These are phyloP conservation scores for Boletellus deceptivus DNA, from an alignment of 1,284 basidiomycete genomes.

Conservation along the genomic window DNA sequence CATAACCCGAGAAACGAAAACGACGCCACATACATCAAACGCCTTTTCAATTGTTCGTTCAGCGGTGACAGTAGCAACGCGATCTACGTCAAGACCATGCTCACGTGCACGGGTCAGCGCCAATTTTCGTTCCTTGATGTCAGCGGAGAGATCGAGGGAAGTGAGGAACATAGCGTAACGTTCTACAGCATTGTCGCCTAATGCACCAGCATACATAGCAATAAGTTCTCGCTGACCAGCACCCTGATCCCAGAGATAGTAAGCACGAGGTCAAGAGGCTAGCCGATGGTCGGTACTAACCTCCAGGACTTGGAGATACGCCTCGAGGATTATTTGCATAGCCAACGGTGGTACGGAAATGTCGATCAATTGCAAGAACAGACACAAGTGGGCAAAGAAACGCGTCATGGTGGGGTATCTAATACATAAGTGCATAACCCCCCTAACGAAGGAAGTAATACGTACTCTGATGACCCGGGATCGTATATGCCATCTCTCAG, in stretches of 20 bases:
- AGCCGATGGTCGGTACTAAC: constrained; percentile 35
- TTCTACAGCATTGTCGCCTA: constrained; percentile 90
- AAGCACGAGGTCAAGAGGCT: background rate
- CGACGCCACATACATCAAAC: constrained; percentile 53
- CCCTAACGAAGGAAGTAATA: constrained; percentile 9
- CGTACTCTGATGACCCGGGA: constrained; percentile 61
- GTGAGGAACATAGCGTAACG: constrained; percentile 92
- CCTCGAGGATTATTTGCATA: constrained; percentile 82
- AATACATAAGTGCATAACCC: constrained; percentile 1
- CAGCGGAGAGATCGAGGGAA: constrained; percentile 72
- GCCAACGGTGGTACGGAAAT: constrained; percentile 69
- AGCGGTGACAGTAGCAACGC: constrained; percentile 81
- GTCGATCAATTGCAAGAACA: constrained; percentile 85
- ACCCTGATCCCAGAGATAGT: constrained; percentile 38
- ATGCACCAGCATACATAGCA: constrained; percentile 88
- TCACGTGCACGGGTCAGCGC: constrained; percentile 79
- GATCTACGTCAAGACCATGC: constrained; percentile 79
- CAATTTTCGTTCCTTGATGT: constrained; percentile 64
- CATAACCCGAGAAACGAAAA: constrained; percentile 1
- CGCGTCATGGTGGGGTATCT: constrained; percentile 73
- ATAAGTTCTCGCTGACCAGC: constrained; percentile 86
- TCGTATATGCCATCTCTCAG: constrained; percentile 52
- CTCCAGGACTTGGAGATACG: constrained; percentile 88
- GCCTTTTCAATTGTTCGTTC: constrained; percentile 75
- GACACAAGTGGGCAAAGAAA: constrained; percentile 95